Evolutionary conservation across 768 basidiomycete genomes (phyloP), one percentile per base, ranked within the genome.

Genomic region (Pholiota molesta): DNA sequence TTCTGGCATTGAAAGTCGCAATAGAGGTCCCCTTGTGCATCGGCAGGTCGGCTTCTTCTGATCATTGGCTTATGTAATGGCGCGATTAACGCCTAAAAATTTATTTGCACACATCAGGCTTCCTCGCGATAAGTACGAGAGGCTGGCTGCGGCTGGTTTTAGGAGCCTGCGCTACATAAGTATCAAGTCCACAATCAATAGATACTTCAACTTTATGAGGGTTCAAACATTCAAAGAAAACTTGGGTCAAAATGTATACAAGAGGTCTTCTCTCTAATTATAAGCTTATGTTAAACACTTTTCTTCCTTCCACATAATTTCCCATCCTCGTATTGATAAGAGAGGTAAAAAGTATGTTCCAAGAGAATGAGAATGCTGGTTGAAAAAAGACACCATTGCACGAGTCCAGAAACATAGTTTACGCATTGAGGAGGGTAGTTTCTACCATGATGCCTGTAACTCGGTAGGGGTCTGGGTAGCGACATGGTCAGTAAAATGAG

Each of bases 371-470:
- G 64, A 65, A 47, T 58, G 47, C 45, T 58, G 23, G 42, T 45
- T 61, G 40, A 47, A 59, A 44, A 26, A 35, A 49, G 9, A 54
- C 51, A 57, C 29, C 39, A 39, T 13, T 44, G n/a, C 23, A 40
- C 14, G 6, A 51, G 63, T 39, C 45, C 57, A 67, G 55, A 45
- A 57, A 29, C 39, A 40, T 21, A 57, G 31, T 71, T 73, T 81
- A 90, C 74, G 83, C 81, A 74, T 86, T 82, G 68, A 92, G 81
- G 71, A 88, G 65, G 60, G 93, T 95, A 59, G 95, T 97, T 82
- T 96, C 94, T 60, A 94, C 88, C 63, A 95, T 87, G 74, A 92
- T 93, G 69, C 83, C 75, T 28, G 94, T 97, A 64, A 99, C 97
- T 62, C 92, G 92, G 78, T 99, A 99, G 31, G 97, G 94, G 77